Conservation (phyloP, 495 filamentous ascomycete species). For the Penicillium herquei region DNA sequence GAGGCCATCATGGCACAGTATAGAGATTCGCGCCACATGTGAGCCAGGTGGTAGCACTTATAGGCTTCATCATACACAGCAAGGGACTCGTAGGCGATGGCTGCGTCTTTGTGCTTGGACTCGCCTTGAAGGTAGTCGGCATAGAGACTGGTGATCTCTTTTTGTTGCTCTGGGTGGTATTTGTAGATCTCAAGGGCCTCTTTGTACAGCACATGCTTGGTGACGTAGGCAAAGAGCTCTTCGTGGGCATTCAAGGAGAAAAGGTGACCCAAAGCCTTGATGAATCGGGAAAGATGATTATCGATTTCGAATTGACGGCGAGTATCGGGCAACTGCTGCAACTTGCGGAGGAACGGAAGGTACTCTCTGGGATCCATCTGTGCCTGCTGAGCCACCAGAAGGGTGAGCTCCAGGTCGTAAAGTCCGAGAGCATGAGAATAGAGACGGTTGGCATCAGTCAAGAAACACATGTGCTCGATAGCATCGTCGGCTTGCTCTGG, state of each 20-base stretch:
- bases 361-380: constrained; percentile 97
- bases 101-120: constrained; percentile 80
- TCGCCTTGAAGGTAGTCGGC: constrained; percentile 71
- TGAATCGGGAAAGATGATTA: constrained; percentile 70
- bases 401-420: constrained; percentile 85
- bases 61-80: constrained; percentile 66
- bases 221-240: constrained; percentile 71
- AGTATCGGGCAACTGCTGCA: constrained; percentile 68
- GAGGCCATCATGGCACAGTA: constrained; percentile 69
- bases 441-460: constrained; percentile 89
- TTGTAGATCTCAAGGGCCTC: constrained; percentile 78
- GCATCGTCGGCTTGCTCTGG: constrained; percentile 74
- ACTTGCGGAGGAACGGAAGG: constrained; percentile 83
- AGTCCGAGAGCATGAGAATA: constrained; percentile 88
- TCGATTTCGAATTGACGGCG: constrained; percentile 82
- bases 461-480: constrained; percentile 94
- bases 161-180: constrained; percentile 64
- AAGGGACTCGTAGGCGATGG: constrained; percentile 87
- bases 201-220: constrained; percentile 76
- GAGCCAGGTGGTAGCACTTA: constrained; percentile 75
- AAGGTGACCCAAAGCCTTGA: constrained; percentile 77
- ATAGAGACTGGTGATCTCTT: constrained; percentile 68
- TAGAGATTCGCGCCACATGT: constrained; percentile 86
- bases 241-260: constrained; percentile 65
- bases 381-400: constrained; percentile 91